Base-by-base conservation (phyloP, 1,139 yeast species). In the Meyerozyma athensensis region DNA sequence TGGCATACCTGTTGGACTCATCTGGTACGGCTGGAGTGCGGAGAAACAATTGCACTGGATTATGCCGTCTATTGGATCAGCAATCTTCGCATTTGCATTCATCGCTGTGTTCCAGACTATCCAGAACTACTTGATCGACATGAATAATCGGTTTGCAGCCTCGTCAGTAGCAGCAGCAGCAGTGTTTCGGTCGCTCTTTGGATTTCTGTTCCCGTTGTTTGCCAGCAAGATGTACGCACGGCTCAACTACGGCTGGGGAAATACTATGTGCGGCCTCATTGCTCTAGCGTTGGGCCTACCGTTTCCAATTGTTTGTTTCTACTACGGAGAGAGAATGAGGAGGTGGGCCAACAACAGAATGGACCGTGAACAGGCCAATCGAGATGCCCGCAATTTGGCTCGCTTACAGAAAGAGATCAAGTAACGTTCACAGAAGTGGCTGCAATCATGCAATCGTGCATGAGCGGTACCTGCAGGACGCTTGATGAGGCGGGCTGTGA, bases 11-110 rank as follows among this genome's bases (percentile, higher is more conserved):
- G 54, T 64, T 24, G 82, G 81, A 0, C 61, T 79, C 30, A 58
- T 79, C 30, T 72, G 81, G 72, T 79, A 75, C 50, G 85, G 86
- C 4, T 79, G 85, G 84, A 66, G 77, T 20, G 81, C 80, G 1
- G 63, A 79, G 45, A 63, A 65, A 21, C 53, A 61, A 36, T 45
- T 63, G 30, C 72, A 58, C 41, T 79, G 84, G 80, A 63, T 79
- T 23, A 73, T 78, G 65, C 82, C 85, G 2, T 59, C 63, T 13
- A 59, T 79, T 21, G 85, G 84, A 4, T 63, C 75, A 8, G 73
- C 61, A 2, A 61, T 78, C 10, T 79, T 76, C 56, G 78, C 82
- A 4, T 67, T 74, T 45, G 77, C 79, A 3, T 65, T 79, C 18
- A 69, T 79, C 30, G 77, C 77, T 5, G 74, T 77, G 8, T 79